phyloP scores from a whole-genome alignment of 306 rosid species.

The Castanea sativa region DNA sequence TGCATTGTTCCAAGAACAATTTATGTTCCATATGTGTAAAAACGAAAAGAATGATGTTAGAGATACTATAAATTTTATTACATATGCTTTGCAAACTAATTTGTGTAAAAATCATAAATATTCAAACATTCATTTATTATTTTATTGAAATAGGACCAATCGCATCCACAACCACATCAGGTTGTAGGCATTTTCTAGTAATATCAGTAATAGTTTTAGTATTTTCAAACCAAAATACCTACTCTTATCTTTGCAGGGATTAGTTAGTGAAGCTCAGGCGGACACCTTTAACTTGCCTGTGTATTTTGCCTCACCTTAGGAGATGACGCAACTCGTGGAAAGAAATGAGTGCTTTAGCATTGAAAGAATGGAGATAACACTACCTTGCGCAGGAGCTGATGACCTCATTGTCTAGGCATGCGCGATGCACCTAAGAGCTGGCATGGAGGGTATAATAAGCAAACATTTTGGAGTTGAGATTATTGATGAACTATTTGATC shows the following conservation, averaged over 20 bases:
- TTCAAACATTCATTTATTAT: too few species aligned
- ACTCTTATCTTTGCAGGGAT: neutral
- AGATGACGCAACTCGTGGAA: neutral
- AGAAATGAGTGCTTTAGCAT: slow-evolving; percentile 16
- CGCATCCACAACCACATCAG: too few species aligned
- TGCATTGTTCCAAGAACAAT: neutral
- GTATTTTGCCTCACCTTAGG: neutral
- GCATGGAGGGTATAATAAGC: neutral
- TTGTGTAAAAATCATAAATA: too few species aligned
- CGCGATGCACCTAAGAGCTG: neutral
- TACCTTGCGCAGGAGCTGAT: too few species aligned
- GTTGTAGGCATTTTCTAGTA: too few species aligned
- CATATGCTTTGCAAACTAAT: too few species aligned
- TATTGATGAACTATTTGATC: slow-evolving; percentile 3
- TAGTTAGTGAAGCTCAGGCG: neutral
- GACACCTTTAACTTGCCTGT: slow-evolving; percentile 15
- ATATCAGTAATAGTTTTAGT: too few species aligned
- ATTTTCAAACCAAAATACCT: neutral
- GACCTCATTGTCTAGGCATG: neutral
- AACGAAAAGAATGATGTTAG: too few species aligned
- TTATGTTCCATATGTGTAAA: neutral
- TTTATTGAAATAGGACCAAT: too few species aligned
- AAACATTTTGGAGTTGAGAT: slow-evolving; percentile 7
- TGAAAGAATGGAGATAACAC: neutral
- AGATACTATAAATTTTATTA: too few species aligned